phyloP scores from a whole-genome alignment of 2,329 filamentous ascomycete species.

The Hypoxylon rubiginosum region DNA sequence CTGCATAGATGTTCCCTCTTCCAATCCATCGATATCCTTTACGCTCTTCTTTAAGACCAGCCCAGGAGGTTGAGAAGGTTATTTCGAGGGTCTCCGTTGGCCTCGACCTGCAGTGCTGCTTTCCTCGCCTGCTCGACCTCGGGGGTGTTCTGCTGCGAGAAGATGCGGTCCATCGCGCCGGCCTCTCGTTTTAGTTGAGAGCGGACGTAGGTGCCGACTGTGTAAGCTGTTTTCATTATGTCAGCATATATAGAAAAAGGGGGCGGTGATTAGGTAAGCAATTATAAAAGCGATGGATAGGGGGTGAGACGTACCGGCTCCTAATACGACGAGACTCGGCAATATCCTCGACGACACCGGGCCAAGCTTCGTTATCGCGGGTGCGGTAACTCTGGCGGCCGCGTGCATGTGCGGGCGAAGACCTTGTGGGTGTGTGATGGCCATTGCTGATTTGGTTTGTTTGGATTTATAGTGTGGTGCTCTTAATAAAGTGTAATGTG shows the following conservation, averaged over 20 bases:
- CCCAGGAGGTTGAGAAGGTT: conserved; percentile 51
- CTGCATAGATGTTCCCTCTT: background rate
- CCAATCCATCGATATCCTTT: conserved; percentile 10
- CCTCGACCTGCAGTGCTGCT: conserved; percentile 44
- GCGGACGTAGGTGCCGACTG: conserved; percentile 45
- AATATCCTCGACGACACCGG: conserved; percentile 42
- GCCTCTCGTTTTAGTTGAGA: conserved; percentile 42
- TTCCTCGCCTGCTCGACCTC: conserved; percentile 48
- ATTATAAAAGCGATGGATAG: too few relatives aligned
- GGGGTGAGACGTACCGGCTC: conserved; percentile 31
- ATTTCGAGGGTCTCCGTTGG: conserved; percentile 50
- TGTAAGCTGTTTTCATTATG: conserved; percentile 38
- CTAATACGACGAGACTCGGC: conserved; percentile 34
- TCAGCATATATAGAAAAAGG: conserved; percentile 16
- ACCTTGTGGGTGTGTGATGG: conserved; percentile 38
- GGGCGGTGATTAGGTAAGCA: conserved; percentile 7
- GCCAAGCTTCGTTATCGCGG: conserved; percentile 35
- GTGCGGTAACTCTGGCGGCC: conserved; percentile 38
- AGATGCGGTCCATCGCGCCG: conserved; percentile 48
- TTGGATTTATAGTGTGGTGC: conserved; percentile 19
- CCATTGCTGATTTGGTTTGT: conserved; percentile 30
- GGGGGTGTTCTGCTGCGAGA: conserved; percentile 51
- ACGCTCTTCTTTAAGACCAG: conserved; percentile 42
- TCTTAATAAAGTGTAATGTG: conserved; percentile 34
- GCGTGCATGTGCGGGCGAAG: conserved; percentile 44